These are phyloP conservation scores for Rhododendron williamsianum DNA, from an alignment of 148 eudicot species.

Conservation along the genomic window DNA sequence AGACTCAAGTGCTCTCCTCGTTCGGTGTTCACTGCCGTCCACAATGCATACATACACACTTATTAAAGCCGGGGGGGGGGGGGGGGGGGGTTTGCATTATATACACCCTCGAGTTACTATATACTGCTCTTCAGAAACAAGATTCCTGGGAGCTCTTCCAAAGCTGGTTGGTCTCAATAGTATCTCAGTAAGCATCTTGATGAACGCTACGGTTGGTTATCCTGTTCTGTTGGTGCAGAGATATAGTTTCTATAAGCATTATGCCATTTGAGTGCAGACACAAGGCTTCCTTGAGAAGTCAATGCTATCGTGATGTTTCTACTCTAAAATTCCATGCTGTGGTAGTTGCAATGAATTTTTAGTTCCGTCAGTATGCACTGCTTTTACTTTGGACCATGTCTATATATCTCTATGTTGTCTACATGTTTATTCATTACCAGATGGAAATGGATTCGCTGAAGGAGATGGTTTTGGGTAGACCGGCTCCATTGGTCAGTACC, in stretches of 20 bases:
- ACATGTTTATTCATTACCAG: conserved; percentile 26
- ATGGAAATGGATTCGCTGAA: conserved; percentile 89
- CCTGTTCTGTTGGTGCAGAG: neutral
- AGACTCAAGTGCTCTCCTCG: neutral
- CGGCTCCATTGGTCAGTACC: conserved; percentile 95
- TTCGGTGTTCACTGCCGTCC: neutral
- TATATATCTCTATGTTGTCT: neutral
- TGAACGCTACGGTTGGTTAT: neutral
- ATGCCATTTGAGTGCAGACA: neutral
- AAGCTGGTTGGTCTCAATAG: neutral
- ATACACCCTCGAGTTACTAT: neutral
- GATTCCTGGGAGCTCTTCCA: neutral
- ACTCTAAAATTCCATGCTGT: neutral
- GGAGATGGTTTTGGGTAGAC: conserved; percentile 91
- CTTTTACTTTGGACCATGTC: neutral
- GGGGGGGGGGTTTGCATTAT: neutral
- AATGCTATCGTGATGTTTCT: neutral
- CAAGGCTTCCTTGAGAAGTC: neutral
- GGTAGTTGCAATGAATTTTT: neutral
- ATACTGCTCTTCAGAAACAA: neutral
- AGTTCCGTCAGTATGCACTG: neutral
- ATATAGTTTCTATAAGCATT: neutral
- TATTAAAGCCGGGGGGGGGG: neutral
- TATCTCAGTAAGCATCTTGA: neutral
- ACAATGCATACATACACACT: neutral